Base-by-base conservation (phyloP, 176 grass and related monocot species). In the Bromus sterilis region DNA sequence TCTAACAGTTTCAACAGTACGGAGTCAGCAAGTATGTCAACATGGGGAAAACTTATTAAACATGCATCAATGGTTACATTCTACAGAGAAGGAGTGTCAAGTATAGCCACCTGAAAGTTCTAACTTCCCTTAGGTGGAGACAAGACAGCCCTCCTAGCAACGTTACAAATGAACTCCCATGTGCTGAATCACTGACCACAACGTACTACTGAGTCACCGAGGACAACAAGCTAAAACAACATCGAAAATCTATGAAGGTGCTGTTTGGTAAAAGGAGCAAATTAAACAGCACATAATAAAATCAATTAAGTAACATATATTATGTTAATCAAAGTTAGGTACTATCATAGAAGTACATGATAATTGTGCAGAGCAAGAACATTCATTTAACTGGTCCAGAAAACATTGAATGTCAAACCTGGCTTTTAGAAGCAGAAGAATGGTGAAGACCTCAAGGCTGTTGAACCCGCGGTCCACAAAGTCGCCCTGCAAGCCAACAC, bases 401-500 rank as follows among this genome's bases (percentile, higher is more conserved):
- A 31, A 8, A 15, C 7, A 48, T 72, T 20, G 15, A 48, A 23
- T 31, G 41, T 0, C 9, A 32, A 49, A 73, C 70, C 70, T 73
- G 2, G 70, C 70, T 73, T 73, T 73, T 0, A 73, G 26, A 4
- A 73, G 70, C 70, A 73, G 29, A 9, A 70, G 70, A 49, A 73
- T 73, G 70, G 70, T 73, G 26, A 73, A 73, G 70, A 48, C 41
- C 26, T 73, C 70, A 0, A 73, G 70, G 70, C 70, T 73, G 70
- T 72, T 72, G 26, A 72, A 72, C 26, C 69, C 69, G 4, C 69
- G 69, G 44, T 72, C 69, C 1, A 72, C 69, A 3, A 72, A 72
- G 41, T 72, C 42, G 2, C 69, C 69, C 69, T 72, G 69, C 69
- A 46, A 43, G 24, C 1, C 6, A 81, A 66, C 37, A 78, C 6